phyloP scores from a whole-genome alignment of 2,329 filamentous ascomycete species.

The Fusarium euwallaceae region DNA sequence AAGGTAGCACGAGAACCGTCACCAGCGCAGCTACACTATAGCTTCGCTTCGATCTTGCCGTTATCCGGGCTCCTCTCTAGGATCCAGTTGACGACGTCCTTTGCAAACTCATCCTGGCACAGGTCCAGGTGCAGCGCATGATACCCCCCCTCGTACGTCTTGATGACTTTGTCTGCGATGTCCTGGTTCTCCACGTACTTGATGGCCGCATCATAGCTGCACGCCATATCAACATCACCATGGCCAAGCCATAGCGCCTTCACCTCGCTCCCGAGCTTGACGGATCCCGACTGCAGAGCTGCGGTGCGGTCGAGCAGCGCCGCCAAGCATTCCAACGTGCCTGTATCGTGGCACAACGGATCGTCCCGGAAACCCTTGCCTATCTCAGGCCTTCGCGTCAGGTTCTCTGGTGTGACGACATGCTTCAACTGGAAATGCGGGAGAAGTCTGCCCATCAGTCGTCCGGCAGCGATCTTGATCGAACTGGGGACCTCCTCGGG shows the following conservation, averaged over 20 bases:
- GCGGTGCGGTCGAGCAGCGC: conserved; percentile 81
- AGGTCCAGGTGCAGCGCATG: conserved; percentile 79
- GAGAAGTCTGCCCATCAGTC: conserved; percentile 75
- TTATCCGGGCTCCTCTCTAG: conserved; percentile 56
- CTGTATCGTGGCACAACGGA: conserved; percentile 82
- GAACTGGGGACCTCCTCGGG: conserved; percentile 72
- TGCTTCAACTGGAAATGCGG: conserved; percentile 77
- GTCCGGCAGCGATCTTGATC: conserved; percentile 74
- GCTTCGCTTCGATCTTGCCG: conserved; percentile 51
- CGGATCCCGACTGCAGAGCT: conserved; percentile 68
- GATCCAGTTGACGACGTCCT: conserved; percentile 77
- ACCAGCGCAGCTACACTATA: conserved; percentile 45
- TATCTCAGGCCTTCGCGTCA: conserved; percentile 77
- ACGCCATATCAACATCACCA: conserved; percentile 80
- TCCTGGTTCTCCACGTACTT: conserved; percentile 71
- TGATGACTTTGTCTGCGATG: conserved; percentile 77
- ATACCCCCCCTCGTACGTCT: conserved; percentile 80
- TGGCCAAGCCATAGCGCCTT: conserved; percentile 79
- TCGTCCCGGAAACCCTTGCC: conserved; percentile 74
- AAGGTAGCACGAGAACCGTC: not conserved
- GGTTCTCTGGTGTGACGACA: conserved; percentile 71
- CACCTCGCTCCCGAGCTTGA: conserved; percentile 66
- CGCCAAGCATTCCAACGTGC: conserved; percentile 84
- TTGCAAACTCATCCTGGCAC: conserved; percentile 65
- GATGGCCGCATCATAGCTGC: conserved; percentile 74